Evolutionary conservation across 805 yeast species (phyloP).

Genomic region (Nakazawaea pomicola): DNA sequence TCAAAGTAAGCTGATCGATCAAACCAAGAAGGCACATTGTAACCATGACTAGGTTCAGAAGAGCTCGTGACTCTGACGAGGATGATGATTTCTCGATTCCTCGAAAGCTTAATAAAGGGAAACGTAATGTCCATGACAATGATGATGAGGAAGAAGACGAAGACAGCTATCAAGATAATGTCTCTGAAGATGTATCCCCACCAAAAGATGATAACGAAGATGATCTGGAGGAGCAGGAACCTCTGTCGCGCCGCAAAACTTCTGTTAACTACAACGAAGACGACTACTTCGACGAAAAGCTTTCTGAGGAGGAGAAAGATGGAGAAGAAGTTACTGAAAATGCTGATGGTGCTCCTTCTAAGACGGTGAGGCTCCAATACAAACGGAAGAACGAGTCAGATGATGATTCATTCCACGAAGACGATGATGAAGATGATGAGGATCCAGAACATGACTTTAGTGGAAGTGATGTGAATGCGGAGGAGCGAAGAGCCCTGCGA

Average conservation of each 20-base stretch:
- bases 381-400: slow-evolving; percentile 18
- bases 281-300: slow-evolving; percentile 19
- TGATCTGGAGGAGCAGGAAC: slow-evolving; percentile 7
- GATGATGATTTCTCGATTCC: slow-evolving; percentile 9
- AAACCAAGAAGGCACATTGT: too few relatives aligned
- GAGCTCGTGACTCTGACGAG: slow-evolving; percentile 6
- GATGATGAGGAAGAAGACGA: slow-evolving; percentile 16
- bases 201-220: slow-evolving; percentile 8
- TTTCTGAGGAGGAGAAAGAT: too few relatives aligned
- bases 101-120: not conserved
- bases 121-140: not conserved
- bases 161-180: slow-evolving; percentile 20
- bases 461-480: slow-evolving; percentile 19
- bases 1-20: too few relatives aligned
- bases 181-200: slow-evolving; percentile 12
- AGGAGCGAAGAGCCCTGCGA: slow-evolving; percentile 16
- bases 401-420: slow-evolving; percentile 21
- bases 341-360: slow-evolving; percentile 15
- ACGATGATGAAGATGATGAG: slow-evolving; percentile 21
- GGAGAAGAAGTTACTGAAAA: slow-evolving; percentile 25
- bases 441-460: slow-evolving; percentile 17
- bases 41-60: slow-evolving; percentile 4
- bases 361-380: slow-evolving; percentile 17
- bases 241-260: slow-evolving; percentile 19
- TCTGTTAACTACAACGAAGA: slow-evolving; percentile 30